Base-by-base conservation (phyloP, 2,329 filamentous ascomycete species). In the Beauveria caledonica region DNA sequence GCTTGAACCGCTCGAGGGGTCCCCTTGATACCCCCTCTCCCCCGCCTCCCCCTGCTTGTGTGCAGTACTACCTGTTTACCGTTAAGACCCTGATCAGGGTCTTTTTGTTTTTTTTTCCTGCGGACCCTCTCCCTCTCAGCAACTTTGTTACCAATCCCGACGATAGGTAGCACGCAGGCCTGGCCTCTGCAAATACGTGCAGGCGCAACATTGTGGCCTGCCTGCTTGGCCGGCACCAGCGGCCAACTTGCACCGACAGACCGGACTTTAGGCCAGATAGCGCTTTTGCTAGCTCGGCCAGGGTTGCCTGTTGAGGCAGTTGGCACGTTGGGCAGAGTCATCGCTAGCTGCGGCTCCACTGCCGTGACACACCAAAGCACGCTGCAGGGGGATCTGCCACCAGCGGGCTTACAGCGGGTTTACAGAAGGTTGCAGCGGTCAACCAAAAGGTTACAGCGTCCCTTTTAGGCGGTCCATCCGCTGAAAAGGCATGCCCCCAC, bases 1-100 rank as follows among this genome's bases (percentile, higher is more conserved):
- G 40, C 53, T 42, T 13, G 53, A 46, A 46, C 13, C 53, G 40
- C 40, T 36, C 50, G 27, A 21, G 48, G 42, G 53, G 53, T 46
- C 27, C 42, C 17, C 25, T 50, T 50, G 11, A 25, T 9, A 46
- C n/a, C 33, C 5, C 10, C 13, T 11, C 36, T 19, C 15, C 36
- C 19, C 42, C 19, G n/a, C 8, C 1, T 25, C 39, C 23, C 23
- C 39, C n/a, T 55, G 52, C 5, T 53, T 40, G 19, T 27, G 9
- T 7, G 46, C 49, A n/a, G 25, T 40, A 25, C n/a, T n/a, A n/a
- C n/a, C n/a, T n/a, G n/a, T n/a, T n/a, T 13, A 23, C 49, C 13
- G 13, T 36, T 25, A 23, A 58, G 55, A 58, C 55, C 55, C 55
- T 50, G 45, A 58, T 58, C 55, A 58, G 45, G 45, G 45, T 19